Base-by-base conservation (phyloP, 2,329 filamentous ascomycete species). In the Alternaria incomplexa region DNA sequence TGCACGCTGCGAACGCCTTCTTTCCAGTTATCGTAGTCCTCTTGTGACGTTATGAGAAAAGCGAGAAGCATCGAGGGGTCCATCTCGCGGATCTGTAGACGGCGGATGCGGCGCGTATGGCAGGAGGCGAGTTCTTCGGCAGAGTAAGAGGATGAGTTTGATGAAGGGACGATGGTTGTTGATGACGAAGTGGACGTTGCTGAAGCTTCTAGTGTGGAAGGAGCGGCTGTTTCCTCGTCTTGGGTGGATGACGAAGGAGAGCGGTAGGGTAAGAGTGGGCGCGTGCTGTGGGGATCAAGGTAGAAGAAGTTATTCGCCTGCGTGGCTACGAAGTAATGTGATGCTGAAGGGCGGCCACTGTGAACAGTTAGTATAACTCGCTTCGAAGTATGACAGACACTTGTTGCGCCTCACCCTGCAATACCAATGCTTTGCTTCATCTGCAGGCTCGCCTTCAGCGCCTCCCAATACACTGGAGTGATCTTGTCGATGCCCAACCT, bases 1-100 rank as follows among this genome's bases (percentile, higher is more conserved):
- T 92, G 89, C 9, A 91, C 89, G 70, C 91, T 88, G 69, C 88
- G 88, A 3, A 97, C 86, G n/a, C 88, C 87, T 62, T 87, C 84
- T 74, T 92, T 91, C 94, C 94, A 98, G 56, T 88, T 86, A 43
- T 86, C 82, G 91, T 95, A 98, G 69, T 99, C 96, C 46, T 90
- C 86, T 71, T 95, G 90, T 61, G 92, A 88, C 44, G 86, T 87
- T 65, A 99, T 93, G 36, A 99, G 82, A 74, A 98, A 98, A 5
- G 93, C 95, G 68, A 99, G 92, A 45, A 99, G 83, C 96, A 99
- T 99, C 75, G 93, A 97, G 0, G 96, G 96, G 73, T 99, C 96
- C 92, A 99, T 96, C 75, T 98, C 94, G 62, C 89, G 89, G 52
- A 99, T 86, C 70, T 96, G 90, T 28, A 99, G 85, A 59, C 91